phyloP scores from a whole-genome alignment of 192 early-diverging fungal genomes.

The Allomyces macrogynus region DNA sequence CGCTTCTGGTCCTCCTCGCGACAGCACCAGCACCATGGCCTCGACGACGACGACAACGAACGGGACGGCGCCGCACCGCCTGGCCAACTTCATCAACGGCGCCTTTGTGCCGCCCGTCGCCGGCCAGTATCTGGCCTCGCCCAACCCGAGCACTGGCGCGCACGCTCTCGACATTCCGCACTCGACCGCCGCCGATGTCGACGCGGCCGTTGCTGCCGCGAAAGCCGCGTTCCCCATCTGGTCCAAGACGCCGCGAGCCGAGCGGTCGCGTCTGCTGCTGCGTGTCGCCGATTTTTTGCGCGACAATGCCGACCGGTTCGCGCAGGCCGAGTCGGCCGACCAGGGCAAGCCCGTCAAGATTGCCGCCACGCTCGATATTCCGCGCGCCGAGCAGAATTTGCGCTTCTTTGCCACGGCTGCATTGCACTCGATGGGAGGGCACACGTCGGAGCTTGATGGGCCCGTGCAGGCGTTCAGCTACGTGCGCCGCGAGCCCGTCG shows the following conservation, averaged over 20 bases:
- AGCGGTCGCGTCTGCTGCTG: slow-evolving; percentile 28
- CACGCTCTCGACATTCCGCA: slow-evolving; percentile 35
- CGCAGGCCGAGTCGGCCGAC: slow-evolving; percentile 44
- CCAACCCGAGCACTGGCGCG: slow-evolving; percentile 49
- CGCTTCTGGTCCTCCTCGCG: too few relatives aligned
- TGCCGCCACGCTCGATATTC: slow-evolving; percentile 39
- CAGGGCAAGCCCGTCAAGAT: slow-evolving; percentile 53
- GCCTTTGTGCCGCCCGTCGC: slow-evolving; percentile 30
- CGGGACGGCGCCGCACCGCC: not conserved
- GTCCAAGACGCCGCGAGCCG: slow-evolving; percentile 23
- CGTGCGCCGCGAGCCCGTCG: slow-evolving; percentile 37
- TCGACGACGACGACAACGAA: too few relatives aligned
- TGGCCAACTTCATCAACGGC: slow-evolving; percentile 53
- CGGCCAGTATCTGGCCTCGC: slow-evolving; percentile 28
- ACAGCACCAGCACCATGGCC: too few relatives aligned
- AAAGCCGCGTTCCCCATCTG: slow-evolving; percentile 35
- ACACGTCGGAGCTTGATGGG: slow-evolving; percentile 9
- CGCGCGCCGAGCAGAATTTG: slow-evolving; percentile 32
- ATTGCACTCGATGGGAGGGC: slow-evolving; percentile 18
- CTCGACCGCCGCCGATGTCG: slow-evolving; percentile 35
- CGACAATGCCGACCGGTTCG: slow-evolving; percentile 33
- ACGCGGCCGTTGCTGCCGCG: slow-evolving; percentile 46
- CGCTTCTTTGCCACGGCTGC: slow-evolving; percentile 57
- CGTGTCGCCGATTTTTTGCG: slow-evolving; percentile 39
- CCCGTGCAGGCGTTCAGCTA: slow-evolving; percentile 28